phyloP scores from a whole-genome alignment of 352 stramenopile species.

The Thalassiosira ordinaria region DNA sequence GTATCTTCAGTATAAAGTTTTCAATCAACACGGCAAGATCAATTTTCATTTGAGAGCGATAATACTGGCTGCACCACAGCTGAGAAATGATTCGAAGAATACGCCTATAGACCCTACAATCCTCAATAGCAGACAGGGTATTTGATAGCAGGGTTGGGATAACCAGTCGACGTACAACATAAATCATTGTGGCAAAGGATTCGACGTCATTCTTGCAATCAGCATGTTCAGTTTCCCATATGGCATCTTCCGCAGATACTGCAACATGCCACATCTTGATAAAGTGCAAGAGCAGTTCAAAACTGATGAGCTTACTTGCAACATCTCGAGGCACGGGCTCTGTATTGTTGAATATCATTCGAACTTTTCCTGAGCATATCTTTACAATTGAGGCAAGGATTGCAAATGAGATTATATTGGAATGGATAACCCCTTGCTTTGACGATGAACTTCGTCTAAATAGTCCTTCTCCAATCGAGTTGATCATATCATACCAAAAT shows the following conservation, averaged over 20 bases:
- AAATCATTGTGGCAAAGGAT: constrained; percentile 71
- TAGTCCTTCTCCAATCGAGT: constrained; percentile 74
- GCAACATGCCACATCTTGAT: constrained; percentile 68
- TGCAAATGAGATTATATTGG: constrained; percentile 78
- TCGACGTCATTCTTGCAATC: constrained; percentile 22
- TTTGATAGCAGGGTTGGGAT: constrained; percentile 80
- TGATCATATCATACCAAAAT: constrained; percentile 87
- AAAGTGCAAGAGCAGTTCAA: constrained; percentile 86
- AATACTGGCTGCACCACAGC: constrained; percentile 81
- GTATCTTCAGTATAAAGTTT: constrained; percentile 84
- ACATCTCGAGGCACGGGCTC: constrained; percentile 77
- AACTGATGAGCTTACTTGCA: constrained; percentile 82
- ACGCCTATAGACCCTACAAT: constrained; percentile 80
- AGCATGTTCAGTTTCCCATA: constrained; percentile 43
- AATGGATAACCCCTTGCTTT: constrained; percentile 39
- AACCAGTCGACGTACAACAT: constrained; percentile 77
- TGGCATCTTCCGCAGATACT: constrained; percentile 13
- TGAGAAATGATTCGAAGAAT: constrained; percentile 82
- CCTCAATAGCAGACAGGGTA: constrained; percentile 76
- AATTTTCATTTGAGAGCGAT: constrained; percentile 82
- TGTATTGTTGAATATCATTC: constrained; percentile 50
- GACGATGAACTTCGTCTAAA: constrained; percentile 64
- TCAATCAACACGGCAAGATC: constrained; percentile 88
- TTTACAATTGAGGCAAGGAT: constrained; percentile 81
- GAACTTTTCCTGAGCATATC: constrained; percentile 70